Evolutionary conservation across 2,329 filamentous ascomycete genomes (phyloP), one percentile per base, ranked within the genome.

Genomic region (Coniochaeta hoffmannii): DNA sequence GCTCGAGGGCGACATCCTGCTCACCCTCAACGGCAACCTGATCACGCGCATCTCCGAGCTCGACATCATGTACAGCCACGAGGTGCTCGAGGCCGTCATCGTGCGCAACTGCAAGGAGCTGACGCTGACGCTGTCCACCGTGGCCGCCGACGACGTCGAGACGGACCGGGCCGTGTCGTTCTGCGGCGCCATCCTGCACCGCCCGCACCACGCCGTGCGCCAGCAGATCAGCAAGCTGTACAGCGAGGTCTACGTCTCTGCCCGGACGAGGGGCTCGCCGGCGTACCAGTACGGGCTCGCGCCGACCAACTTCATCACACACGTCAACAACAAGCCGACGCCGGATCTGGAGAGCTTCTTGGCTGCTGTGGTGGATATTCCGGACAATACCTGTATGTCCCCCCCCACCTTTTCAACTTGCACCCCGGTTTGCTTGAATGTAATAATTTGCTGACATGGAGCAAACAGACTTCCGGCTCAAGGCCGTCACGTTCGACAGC

Each of bases 211-310:
- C 68, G 94, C 94, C 52, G 95, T 99, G 10, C 84, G 94, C 22
- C 94, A 99, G 71, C 94, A 99, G 70, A 99, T 99, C 67, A 92
- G 87, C 72, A 96, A 96, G 72, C 81, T 99, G 30, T 93, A 97
- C 68, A 95, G 90, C 59, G 93, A 97, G 71, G 89, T 99, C 4
- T 99, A 99, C 70, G 92, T 99, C 36, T 94, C 89, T 34, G 91
- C 91, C 2, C 81, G 93, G 59, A 89, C 87, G 53, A 81, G 90
- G 49, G 91, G 90, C 30, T 93, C 88, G 1, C 90, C 90, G 0
- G 82, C 90, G 0, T 94, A 92, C 66, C 90, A 93, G 69, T 96
- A 96, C 66, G 91, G 91, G 15, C 82, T 99, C 30, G 90, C 93
- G 4, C 92, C 93, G 1, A 99, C 94, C 15, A 99, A 97, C 71